These are phyloP conservation scores for Penicillium sp. DNA, from an alignment of 2,329 filamentous ascomycete genomes.

Conservation along the genomic window DNA sequence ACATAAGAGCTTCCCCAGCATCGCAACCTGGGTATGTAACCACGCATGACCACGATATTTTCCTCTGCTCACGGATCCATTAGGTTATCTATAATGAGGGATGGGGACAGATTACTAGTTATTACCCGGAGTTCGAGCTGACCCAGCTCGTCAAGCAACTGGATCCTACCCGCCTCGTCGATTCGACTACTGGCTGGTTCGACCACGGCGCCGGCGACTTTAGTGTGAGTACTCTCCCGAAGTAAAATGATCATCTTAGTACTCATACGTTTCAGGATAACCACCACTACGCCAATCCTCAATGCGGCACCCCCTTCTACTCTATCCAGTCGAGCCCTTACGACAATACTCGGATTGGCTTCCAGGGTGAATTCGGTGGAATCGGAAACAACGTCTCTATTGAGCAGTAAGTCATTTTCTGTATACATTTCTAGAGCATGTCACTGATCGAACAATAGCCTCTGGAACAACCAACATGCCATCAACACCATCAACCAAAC, in stretches of 20 bases:
- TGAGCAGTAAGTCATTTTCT: constrained; percentile 48
- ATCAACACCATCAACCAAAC: constrained; percentile 60
- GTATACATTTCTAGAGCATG: neutral
- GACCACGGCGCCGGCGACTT: constrained; percentile 66
- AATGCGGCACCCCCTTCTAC: constrained; percentile 66
- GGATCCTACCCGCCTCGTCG: constrained; percentile 60
- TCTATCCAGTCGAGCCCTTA: constrained; percentile 53
- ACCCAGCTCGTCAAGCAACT: constrained; percentile 52
- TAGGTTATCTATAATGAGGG: constrained; percentile 66
- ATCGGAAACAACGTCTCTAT: constrained; percentile 61
- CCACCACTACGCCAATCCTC: constrained; percentile 66
- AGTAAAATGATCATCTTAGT: neutral
- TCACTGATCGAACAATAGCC: constrained; percentile 33
- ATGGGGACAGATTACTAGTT: constrained; percentile 57
- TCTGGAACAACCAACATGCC: constrained; percentile 60
- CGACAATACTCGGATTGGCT: constrained; percentile 56
- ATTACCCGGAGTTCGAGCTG: constrained; percentile 54
- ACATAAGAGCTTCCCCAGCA: constrained; percentile 60
- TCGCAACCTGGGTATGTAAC: constrained; percentile 55
- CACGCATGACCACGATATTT: neutral
- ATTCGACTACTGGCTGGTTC: constrained; percentile 60
- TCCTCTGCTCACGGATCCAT: neutral
- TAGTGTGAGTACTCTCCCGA: constrained; percentile 28
- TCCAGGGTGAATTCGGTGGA: constrained; percentile 68
- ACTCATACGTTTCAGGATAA: constrained; percentile 49